A percentile compares a stretch with the other conserved stretches of the same genome.
Evolutionary conservation across 1,284 basidiomycete genomes (phyloP).

Genomic region (Coriolopsis trogii): DNA sequence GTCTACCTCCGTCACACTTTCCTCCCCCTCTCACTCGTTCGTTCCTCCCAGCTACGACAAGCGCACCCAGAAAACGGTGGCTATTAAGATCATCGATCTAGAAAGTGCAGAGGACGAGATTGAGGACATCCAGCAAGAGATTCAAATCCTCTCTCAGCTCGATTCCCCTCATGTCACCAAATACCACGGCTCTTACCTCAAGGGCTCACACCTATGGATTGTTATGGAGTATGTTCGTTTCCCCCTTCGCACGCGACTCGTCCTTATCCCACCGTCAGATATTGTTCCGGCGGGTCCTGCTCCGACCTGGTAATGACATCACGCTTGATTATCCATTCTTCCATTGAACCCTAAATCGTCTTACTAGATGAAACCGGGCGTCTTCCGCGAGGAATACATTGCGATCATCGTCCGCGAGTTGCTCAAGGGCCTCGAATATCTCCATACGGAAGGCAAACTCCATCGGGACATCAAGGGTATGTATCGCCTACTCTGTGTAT

Average conservation of each 20-base stretch:
- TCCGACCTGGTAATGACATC: slow-evolving; percentile 71
- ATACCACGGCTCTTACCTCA: slow-evolving; percentile 95
- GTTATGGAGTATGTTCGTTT: slow-evolving; percentile 92
- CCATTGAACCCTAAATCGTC: slow-evolving; percentile 23
- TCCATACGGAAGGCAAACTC: slow-evolving; percentile 95
- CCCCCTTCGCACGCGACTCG: slow-evolving; percentile 4
- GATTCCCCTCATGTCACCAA: slow-evolving; percentile 96
- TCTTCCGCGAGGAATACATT: slow-evolving; percentile 98
- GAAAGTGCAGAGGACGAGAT: slow-evolving; percentile 99
- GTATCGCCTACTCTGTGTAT: slow-evolving; percentile 12
- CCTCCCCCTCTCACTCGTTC: slow-evolving; percentile 7
- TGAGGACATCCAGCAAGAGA: slow-evolving; percentile 99
- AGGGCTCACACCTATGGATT: slow-evolving; percentile 97
- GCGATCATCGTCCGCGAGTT: slow-evolving; percentile 96
- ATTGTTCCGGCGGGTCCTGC: slow-evolving; percentile 85
- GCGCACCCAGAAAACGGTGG: slow-evolving; percentile 89
- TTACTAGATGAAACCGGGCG: slow-evolving; percentile 93
- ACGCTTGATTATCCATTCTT: slow-evolving; percentile 18
- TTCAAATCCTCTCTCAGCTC: slow-evolving; percentile 96
- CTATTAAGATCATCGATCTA: slow-evolving; percentile 98
- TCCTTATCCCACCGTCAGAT: slow-evolving; percentile 51
- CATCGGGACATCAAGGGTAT: slow-evolving; percentile 98
- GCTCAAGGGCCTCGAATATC: slow-evolving; percentile 90
- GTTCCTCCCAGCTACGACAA: slow-evolving; percentile 78
- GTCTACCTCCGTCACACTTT: slow-evolving; percentile 21